phyloP scores from a whole-genome alignment of 2,329 filamentous ascomycete species.

The Parafenestella ontariensis region DNA sequence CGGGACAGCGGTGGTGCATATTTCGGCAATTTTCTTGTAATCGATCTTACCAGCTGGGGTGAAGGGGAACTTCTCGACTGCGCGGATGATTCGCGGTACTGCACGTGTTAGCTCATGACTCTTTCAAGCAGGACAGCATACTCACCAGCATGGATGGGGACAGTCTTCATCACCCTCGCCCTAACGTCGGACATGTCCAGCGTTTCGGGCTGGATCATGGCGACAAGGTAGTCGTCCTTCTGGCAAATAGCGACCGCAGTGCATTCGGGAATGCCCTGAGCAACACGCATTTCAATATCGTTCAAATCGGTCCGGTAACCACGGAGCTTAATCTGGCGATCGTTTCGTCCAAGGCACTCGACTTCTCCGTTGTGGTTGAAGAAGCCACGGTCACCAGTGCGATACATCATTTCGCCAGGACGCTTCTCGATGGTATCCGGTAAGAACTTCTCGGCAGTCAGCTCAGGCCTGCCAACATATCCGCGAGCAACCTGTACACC shows the following conservation, averaged over 20 bases:
- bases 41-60: slow-evolving; percentile 44
- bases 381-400: slow-evolving; percentile 54
- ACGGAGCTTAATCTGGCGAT: slow-evolving; percentile 51
- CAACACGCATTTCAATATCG: slow-evolving; percentile 46
- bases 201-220: slow-evolving; percentile 31
- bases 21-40: slow-evolving; percentile 34
- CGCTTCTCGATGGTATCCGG: slow-evolving; percentile 35
- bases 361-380: slow-evolving; percentile 48
- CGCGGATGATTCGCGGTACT: slow-evolving; percentile 31
- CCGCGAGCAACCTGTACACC: slow-evolving; percentile 54
- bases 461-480: slow-evolving; percentile 48
- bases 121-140: background rate
- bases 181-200: slow-evolving; percentile 10
- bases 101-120: background rate
- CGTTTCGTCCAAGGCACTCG: slow-evolving; percentile 50
- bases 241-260: slow-evolving; percentile 33
- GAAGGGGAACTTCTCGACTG: slow-evolving; percentile 37
- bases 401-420: slow-evolving; percentile 45
- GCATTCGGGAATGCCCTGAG: slow-evolving; percentile 7
- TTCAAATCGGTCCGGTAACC: slow-evolving; percentile 52
- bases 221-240: slow-evolving; percentile 34
- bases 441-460: slow-evolving; percentile 41
- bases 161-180: background rate
- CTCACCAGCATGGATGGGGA: slow-evolving; percentile 23
- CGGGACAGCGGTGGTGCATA: background rate